phyloP scores from a whole-genome alignment of 73 alveolate species.

The Paramecium pentaurelia region DNA sequence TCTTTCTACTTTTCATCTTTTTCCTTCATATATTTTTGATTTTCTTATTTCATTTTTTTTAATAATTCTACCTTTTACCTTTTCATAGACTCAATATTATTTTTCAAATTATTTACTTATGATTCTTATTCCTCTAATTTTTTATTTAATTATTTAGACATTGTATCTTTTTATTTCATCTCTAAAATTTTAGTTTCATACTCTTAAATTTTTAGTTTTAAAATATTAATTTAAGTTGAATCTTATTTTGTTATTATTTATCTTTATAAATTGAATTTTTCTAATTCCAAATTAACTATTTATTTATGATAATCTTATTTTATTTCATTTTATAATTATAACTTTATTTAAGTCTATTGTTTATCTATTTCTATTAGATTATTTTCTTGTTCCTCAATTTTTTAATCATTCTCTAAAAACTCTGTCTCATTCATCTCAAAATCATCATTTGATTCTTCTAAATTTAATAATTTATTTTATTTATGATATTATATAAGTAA shows the following conservation, averaged over 20 bases:
- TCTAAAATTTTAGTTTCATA: not conserved
- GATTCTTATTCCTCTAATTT: not conserved
- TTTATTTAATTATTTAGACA: not conserved
- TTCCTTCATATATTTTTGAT: not conserved
- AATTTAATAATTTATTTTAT: not conserved
- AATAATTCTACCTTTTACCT: not conserved
- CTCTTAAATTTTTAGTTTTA: not conserved
- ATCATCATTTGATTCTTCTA: not conserved
- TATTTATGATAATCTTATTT: not conserved
- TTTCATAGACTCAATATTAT: not conserved
- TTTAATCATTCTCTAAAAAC: not conserved
- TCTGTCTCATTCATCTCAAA: not conserved
- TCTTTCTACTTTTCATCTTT: slow-evolving; percentile 14
- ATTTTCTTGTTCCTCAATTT: not conserved
- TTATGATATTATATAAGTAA: not conserved
- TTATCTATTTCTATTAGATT: not conserved
- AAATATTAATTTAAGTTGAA: not conserved
- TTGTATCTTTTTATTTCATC: not conserved
- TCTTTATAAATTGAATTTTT: not conserved
- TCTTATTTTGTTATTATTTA: not conserved
- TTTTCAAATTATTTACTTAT: not conserved
- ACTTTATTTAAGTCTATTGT: not conserved
- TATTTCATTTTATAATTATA: not conserved
- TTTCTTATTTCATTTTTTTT: not conserved
- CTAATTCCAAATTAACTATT: not conserved